Evolutionary conservation across 768 basidiomycete species (phyloP).

Genomic region (Pleurotus tuber-regium): DNA sequence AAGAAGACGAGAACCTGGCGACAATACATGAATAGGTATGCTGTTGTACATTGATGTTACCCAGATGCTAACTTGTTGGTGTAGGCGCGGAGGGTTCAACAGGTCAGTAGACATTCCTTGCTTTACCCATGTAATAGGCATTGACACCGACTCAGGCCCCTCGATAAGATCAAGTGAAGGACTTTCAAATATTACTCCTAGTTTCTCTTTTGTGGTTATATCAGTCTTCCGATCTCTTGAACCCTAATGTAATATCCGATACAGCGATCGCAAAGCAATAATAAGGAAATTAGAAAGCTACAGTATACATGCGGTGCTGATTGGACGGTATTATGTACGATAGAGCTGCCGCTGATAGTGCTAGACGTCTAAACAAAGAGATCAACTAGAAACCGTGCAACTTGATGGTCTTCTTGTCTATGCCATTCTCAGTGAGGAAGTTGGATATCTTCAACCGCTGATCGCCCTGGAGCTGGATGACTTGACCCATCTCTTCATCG

Average conservation of each 20-base stretch:
- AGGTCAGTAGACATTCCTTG: conserved; percentile 39
- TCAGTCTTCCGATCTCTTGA: too few relatives aligned
- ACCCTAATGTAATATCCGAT: too few relatives aligned
- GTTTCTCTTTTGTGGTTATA: neutral
- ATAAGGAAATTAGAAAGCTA: conserved; percentile 13
- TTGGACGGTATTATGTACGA: neutral
- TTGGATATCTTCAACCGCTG: conserved; percentile 87
- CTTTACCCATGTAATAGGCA: neutral
- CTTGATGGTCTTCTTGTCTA: conserved; percentile 77
- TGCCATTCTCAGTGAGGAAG: conserved; percentile 84
- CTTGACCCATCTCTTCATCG: conserved; percentile 93
- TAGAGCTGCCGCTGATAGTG: conserved; percentile 11
- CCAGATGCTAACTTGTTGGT: conserved; percentile 15
- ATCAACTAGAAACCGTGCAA: conserved; percentile 76
- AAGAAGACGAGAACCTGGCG: conserved; percentile 92
- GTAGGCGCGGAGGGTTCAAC: conserved; percentile 83
- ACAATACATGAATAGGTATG: conserved; percentile 96
- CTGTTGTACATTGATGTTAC: neutral
- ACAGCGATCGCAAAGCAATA: conserved; percentile 9
- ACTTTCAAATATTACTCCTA: neutral
- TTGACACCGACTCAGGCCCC: conserved; percentile 51
- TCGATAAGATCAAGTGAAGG: conserved; percentile 90
- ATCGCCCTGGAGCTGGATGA: conserved; percentile 98
- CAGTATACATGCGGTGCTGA: conserved; percentile 10
- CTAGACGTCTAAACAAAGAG: conserved; percentile 4